Evolutionary conservation across 495 filamentous ascomycete genomes (phyloP).

Genomic region (Aspergillus saccharolyticus): DNA sequence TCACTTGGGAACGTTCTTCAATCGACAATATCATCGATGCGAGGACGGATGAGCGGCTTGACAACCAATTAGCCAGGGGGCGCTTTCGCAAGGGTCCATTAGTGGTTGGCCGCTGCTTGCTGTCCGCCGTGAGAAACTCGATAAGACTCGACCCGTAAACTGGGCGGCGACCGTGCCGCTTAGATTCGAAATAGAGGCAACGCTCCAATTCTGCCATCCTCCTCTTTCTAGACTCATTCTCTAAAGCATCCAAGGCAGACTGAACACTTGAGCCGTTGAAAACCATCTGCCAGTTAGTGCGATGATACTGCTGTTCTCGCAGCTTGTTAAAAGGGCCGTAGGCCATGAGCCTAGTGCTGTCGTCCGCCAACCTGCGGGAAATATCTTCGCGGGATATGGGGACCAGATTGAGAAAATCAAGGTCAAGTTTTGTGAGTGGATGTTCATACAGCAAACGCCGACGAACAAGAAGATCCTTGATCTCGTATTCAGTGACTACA

Average conservation of each 20-base stretch:
- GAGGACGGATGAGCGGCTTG: conserved; percentile 63
- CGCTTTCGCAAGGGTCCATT: conserved; percentile 38
- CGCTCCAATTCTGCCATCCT: conserved; percentile 76
- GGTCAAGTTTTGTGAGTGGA: conserved; percentile 59
- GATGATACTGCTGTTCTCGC: conserved; percentile 55
- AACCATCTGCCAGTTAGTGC: conserved; percentile 54
- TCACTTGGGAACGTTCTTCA: conserved; percentile 60
- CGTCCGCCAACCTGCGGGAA: conserved; percentile 56
- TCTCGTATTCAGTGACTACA: conserved; percentile 69
- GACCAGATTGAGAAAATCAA: conserved; percentile 77
- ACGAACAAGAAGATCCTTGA: conserved; percentile 68
- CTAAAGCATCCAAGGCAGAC: conserved; percentile 65
- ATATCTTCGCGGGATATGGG: conserved; percentile 66
- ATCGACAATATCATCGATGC: conserved; percentile 68
- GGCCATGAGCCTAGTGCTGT: conserved; percentile 59
- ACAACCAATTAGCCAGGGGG: conserved; percentile 64
- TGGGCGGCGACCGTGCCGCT: conserved; percentile 74
- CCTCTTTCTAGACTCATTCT: conserved; percentile 63
- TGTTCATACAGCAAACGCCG: conserved; percentile 60
- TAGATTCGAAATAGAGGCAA: conserved; percentile 72
- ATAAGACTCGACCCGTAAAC: conserved; percentile 74
- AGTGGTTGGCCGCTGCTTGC: conserved; percentile 39
- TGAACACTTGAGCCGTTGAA: conserved; percentile 61
- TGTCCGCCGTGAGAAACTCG: conserved; percentile 62
- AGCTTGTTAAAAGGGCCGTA: conserved; percentile 57